phyloP scores from a whole-genome alignment of 202 grass and related monocot species.

The Panicum virgatum region DNA sequence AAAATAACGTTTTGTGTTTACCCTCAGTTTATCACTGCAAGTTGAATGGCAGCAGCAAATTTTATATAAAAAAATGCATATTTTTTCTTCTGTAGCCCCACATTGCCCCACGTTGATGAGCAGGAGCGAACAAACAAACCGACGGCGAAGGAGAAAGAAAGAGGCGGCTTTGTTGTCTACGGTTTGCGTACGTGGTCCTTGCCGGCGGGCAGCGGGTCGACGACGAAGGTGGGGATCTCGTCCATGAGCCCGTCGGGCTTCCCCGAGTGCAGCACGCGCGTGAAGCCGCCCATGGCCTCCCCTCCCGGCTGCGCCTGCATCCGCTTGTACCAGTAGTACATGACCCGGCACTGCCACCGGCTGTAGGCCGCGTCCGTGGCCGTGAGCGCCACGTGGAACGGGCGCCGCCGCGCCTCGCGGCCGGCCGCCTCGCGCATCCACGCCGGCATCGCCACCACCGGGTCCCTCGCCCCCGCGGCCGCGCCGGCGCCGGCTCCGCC shows the following conservation, averaged over 20 bases:
- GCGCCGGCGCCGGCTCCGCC: background rate
- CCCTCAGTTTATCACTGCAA: background rate
- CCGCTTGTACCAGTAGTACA: conserved; percentile 95
- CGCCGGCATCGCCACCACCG: conserved; percentile 64
- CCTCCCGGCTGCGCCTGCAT: conserved; percentile 51
- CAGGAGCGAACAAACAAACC: conserved; percentile 1
- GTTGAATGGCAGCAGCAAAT: background rate
- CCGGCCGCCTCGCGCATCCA: conserved; percentile 40
- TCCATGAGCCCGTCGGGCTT: conserved; percentile 79
- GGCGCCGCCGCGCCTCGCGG: conserved; percentile 31
- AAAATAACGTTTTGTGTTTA: background rate
- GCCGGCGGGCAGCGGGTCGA: conserved; percentile 74
- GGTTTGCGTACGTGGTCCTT: conserved; percentile 64
- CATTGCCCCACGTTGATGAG: conserved; percentile 16
- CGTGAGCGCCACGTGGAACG: conserved; percentile 85
- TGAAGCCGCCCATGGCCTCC: conserved; percentile 98
- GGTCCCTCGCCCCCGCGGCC: conserved; percentile 36
- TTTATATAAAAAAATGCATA: background rate
- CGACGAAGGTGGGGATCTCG: conserved; percentile 96
- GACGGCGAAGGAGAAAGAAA: background rate
- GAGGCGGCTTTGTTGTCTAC: background rate
- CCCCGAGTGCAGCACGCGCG: conserved; percentile 88
- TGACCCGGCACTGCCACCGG: conserved; percentile 85
- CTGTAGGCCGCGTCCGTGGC: conserved; percentile 66
- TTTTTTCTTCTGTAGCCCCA: conserved; percentile 7